phyloP scores from a whole-genome alignment of 352 stramenopile genomes.

The Peronospora belbahrii region DNA sequence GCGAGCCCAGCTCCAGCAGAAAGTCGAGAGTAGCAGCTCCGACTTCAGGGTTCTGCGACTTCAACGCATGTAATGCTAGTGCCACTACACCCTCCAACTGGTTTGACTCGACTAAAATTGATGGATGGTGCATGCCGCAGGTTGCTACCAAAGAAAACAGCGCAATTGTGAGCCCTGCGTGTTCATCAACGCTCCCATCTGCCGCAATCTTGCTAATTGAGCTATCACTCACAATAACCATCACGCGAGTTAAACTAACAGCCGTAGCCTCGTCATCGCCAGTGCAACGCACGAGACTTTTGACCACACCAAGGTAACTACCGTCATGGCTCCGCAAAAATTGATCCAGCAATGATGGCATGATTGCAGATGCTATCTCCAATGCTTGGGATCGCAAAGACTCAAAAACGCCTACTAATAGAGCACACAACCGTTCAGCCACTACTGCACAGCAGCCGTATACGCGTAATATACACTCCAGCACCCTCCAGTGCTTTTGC shows the following conservation, averaged over 20 bases:
- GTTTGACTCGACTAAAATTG: slow-evolving; percentile 60
- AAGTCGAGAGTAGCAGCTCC: slow-evolving; percentile 49
- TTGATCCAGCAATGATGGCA: slow-evolving; percentile 52
- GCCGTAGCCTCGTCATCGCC: slow-evolving; percentile 52
- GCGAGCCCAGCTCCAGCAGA: slow-evolving; percentile 51
- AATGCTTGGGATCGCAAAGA: slow-evolving; percentile 54
- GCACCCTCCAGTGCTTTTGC: slow-evolving; percentile 45
- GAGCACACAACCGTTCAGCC: slow-evolving; percentile 40
- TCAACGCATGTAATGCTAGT: slow-evolving; percentile 52
- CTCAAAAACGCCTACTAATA: slow-evolving; percentile 55
- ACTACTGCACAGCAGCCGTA: slow-evolving; percentile 54
- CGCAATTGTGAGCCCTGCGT: slow-evolving; percentile 35
- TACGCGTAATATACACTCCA: slow-evolving; percentile 44
- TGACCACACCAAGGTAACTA: slow-evolving; percentile 60
- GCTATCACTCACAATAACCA: slow-evolving; percentile 49
- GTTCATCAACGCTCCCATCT: slow-evolving; percentile 43
- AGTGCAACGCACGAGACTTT: slow-evolving; percentile 55
- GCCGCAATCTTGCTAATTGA: slow-evolving; percentile 49
- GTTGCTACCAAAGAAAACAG: slow-evolving; percentile 56
- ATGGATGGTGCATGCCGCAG: slow-evolving; percentile 45
- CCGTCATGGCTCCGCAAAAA: slow-evolving; percentile 53
- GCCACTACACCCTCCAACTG: slow-evolving; percentile 54
- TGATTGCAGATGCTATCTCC: slow-evolving; percentile 51
- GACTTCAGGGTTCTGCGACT: slow-evolving; percentile 60
- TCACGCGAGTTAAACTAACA: slow-evolving; percentile 54